These are phyloP conservation scores for Tuctoria greenei DNA, from an alignment of 176 grass and related monocot species.

Conservation along the genomic window DNA sequence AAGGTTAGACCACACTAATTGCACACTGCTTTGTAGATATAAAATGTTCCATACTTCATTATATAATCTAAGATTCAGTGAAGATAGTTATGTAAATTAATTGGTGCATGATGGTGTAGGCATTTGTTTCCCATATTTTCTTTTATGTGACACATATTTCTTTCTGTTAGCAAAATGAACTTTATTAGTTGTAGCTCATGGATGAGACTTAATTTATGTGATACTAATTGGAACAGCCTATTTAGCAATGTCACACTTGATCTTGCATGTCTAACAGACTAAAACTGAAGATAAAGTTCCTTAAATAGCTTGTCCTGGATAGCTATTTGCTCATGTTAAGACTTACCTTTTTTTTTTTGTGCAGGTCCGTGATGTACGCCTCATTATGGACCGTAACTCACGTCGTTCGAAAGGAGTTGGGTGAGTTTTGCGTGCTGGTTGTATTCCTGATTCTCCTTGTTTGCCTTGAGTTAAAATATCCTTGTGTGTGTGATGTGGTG, in stretches of 20 bases:
- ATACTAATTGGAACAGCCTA: not conserved
- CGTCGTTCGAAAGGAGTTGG: constrained; percentile 98
- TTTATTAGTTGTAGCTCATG: not conserved
- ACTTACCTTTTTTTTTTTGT: constrained; percentile 4
- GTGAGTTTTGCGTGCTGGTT: constrained; percentile 44
- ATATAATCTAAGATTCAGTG: not conserved
- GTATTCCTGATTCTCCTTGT: not conserved
- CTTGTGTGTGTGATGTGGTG: not conserved
- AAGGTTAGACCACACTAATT: constrained; percentile 53
- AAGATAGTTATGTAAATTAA: not conserved
- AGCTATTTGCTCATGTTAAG: not conserved
- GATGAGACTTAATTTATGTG: not conserved
- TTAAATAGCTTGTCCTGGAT: not conserved
- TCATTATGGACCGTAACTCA: constrained; percentile 98
- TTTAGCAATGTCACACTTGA: not conserved
- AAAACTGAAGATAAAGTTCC: not conserved
- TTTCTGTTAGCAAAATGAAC: not conserved
- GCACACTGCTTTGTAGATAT: constrained; percentile 1
- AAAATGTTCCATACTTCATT: not conserved
- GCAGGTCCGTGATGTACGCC: constrained; percentile 94
- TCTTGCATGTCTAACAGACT: not conserved
- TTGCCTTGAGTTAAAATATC: not conserved
- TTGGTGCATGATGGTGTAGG: not conserved
- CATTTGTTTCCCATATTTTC: too few species aligned
- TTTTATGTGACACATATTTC: not conserved